These are phyloP conservation scores for Alternaria ventricosa DNA, from an alignment of 2,329 filamentous ascomycete species.

Conservation along the genomic window DNA sequence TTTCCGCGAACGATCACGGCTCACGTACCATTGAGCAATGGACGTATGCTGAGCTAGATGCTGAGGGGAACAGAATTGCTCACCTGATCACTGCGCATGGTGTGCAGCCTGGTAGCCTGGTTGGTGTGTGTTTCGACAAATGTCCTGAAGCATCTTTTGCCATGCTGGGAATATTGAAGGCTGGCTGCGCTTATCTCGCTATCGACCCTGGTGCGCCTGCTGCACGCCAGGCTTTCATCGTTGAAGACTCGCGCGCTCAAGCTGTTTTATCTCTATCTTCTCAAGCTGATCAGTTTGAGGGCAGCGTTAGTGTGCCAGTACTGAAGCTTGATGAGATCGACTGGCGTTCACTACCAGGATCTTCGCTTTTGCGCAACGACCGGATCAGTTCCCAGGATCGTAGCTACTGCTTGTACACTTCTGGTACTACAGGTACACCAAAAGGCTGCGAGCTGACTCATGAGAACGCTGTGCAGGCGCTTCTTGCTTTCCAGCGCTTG, in stretches of 20 bases:
- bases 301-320: conserved; percentile 46
- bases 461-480: conserved; percentile 85
- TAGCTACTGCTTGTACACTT: conserved; percentile 87
- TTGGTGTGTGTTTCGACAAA: conserved; percentile 84
- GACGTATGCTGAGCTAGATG: conserved; percentile 77
- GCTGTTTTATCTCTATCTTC: conserved; percentile 66
- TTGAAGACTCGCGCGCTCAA: conserved; percentile 72
- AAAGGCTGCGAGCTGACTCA: conserved; percentile 91
- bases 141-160: conserved; percentile 83
- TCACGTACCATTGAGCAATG: conserved; percentile 62
- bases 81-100: conserved; percentile 63
- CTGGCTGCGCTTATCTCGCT: conserved; percentile 81
- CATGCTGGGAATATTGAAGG: conserved; percentile 82
- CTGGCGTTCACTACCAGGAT: conserved; percentile 42
- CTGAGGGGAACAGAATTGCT: conserved; percentile 74
- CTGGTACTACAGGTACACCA: conserved; percentile 83
- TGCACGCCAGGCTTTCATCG: conserved; percentile 77
- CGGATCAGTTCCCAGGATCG: conserved; percentile 59
- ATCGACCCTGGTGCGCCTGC: conserved; percentile 76
- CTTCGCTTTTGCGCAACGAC: conserved; percentile 37
- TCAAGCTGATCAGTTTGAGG: conserved; percentile 50
- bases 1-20: conserved; percentile 60
- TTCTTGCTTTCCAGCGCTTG: conserved; percentile 82
- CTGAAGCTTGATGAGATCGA: conserved; percentile 55
- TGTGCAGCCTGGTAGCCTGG: conserved; percentile 63